phyloP scores from a whole-genome alignment of 352 stramenopile genomes.

The Globisporangium camurandrum region DNA sequence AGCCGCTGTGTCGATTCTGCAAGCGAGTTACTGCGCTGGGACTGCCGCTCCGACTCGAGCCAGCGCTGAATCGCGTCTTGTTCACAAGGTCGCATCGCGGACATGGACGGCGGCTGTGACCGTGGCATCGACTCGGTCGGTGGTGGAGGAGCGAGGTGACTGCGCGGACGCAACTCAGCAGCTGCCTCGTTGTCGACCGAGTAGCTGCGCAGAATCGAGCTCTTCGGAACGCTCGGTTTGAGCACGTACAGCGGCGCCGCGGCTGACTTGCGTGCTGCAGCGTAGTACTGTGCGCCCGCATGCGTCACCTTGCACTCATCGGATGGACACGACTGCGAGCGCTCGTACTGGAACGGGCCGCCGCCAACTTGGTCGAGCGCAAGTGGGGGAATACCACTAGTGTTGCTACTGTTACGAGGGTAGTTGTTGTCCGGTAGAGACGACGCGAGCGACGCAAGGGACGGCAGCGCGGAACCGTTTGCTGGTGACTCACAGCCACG shows the following conservation, averaged over 20 bases:
- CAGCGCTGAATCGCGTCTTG: slow-evolving; percentile 9
- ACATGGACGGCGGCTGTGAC: not conserved
- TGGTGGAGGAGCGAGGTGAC: slow-evolving; percentile 12
- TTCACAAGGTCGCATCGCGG: no score
- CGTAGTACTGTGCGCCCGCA: not conserved
- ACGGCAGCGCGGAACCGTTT: slow-evolving; percentile 14
- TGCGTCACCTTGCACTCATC: slow-evolving; percentile 22
- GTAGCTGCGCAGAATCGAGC: slow-evolving; percentile 41
- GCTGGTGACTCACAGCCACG: slow-evolving; percentile 7
- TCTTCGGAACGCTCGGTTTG: slow-evolving; percentile 19
- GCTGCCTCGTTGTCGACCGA: slow-evolving; percentile 40
- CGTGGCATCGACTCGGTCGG: slow-evolving; percentile 7
- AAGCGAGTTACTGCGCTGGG: slow-evolving; percentile 38
- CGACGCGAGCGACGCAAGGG: slow-evolving; percentile 15
- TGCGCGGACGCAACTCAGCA: slow-evolving; percentile 18
- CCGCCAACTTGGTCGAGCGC: slow-evolving; percentile 34
- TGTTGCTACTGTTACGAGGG: not conserved
- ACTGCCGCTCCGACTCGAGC: slow-evolving; percentile 15
- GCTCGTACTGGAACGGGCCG: slow-evolving; percentile 56
- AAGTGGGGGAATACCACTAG: not conserved
- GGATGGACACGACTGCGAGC: slow-evolving; percentile 61
- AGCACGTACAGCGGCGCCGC: slow-evolving; percentile 13
- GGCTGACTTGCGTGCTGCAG: slow-evolving; percentile 7
- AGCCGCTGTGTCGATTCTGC: slow-evolving; percentile 55
- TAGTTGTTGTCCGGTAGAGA: slow-evolving; percentile 14